Evolutionary conservation across 208 protist genomes (phyloP).

Genomic region (Leishmania amazonensis): DNA sequence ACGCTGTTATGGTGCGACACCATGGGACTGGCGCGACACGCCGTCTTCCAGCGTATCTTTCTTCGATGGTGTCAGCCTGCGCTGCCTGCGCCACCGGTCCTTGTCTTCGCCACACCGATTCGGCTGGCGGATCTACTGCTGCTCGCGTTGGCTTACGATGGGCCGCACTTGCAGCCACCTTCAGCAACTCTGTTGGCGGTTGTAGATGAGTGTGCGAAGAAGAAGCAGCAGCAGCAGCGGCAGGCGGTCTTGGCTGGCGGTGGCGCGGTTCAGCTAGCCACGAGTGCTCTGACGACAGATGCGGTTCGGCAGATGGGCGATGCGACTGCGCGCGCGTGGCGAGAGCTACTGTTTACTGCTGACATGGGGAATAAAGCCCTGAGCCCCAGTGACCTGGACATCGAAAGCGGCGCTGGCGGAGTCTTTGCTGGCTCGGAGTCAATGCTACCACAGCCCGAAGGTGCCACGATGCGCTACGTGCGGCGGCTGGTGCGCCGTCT

Average conservation of each 20-base stretch:
- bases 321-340: constrained; percentile 17
- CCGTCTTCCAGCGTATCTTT: constrained; percentile 85
- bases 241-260: no score
- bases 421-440: neutral
- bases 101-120: constrained; percentile 45
- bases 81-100: constrained; percentile 38
- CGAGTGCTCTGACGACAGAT: neutral
- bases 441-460: constrained; percentile 6
- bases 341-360: constrained; percentile 17
- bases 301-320: constrained; percentile 14
- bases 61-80: constrained; percentile 66
- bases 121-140: constrained; percentile 48
- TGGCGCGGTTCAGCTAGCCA: neutral
- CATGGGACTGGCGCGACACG: constrained; percentile 54
- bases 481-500: constrained; percentile 55
- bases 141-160: constrained; percentile 58
- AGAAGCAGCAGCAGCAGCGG: neutral
- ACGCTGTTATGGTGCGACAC: constrained; percentile 72
- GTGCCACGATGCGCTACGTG: constrained; percentile 36
- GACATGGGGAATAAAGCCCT: neutral
- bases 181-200: constrained; percentile 25
- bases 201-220: constrained; percentile 17
- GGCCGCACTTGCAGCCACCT: constrained; percentile 28
- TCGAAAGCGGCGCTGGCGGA: neutral
- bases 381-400: neutral